A percentile compares a stretch with the other conserved stretches of the same genome.
Evolutionary conservation across 129 eudicot genomes (phyloP).

Genomic region (Artemisia argyi): DNA sequence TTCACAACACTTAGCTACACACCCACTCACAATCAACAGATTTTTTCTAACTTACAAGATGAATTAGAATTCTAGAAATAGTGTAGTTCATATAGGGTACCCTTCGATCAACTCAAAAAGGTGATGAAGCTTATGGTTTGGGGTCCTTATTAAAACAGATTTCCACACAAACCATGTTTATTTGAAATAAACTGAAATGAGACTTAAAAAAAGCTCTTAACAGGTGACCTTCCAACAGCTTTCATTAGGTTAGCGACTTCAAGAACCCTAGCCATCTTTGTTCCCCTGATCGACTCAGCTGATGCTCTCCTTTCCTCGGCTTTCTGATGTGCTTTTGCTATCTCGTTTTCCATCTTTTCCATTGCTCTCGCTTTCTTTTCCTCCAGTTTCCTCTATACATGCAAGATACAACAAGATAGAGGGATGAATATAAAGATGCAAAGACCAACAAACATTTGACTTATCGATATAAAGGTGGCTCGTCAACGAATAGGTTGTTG

Average conservation of each 20-base stretch:
- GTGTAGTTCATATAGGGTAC: not conserved
- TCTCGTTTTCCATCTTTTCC: conserved; percentile 84
- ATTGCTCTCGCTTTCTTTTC: conserved; percentile 82
- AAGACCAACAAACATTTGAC: not conserved
- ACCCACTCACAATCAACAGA: no score
- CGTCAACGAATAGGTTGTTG: no score
- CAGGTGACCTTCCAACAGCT: conserved; percentile 74
- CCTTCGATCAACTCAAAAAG: conserved; percentile 8
- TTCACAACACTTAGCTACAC: no score
- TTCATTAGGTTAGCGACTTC: conserved; percentile 79
- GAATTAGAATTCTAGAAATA: not conserved
- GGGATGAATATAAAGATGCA: not conserved
- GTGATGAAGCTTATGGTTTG: conserved; percentile 14
- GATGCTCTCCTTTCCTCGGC: conserved; percentile 83
- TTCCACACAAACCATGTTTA: not conserved
- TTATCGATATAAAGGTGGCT: no score
- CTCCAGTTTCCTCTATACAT: conserved; percentile 77
- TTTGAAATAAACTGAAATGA: not conserved
- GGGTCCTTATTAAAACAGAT: not conserved
- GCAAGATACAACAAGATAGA: not conserved
- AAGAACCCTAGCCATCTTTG: conserved; percentile 63
- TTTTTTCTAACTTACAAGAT: not conserved
- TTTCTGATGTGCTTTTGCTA: conserved; percentile 82
- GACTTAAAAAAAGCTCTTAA: conserved; percentile 54
- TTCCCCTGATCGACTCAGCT: conserved; percentile 74